These are phyloP conservation scores for Coemansia sp. DNA, from an alignment of 192 early-diverging fungal genomes.

Conservation along the genomic window DNA sequence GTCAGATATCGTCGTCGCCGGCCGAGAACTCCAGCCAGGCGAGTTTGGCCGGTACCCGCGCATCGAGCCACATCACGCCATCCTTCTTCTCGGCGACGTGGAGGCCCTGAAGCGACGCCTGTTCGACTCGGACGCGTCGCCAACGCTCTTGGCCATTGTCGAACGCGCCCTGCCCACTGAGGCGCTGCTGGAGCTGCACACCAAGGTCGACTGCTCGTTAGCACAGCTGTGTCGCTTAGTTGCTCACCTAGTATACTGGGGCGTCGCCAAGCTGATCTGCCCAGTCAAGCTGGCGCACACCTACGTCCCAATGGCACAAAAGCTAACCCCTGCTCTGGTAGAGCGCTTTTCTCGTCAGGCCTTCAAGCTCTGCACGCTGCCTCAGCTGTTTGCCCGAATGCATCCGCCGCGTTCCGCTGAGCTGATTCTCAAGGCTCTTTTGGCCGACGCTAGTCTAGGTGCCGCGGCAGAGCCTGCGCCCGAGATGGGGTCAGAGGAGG, in stretches of 20 bases:
- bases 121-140: constrained; percentile 79
- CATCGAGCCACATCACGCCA: constrained; percentile 85
- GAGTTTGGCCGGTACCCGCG: constrained; percentile 60
- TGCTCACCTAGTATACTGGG: constrained; percentile 93
- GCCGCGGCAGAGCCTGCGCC: constrained; percentile 6
- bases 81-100: constrained; percentile 79
- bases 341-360: constrained; percentile 12
- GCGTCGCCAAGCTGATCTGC: constrained; percentile 88
- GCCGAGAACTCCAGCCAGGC: constrained; percentile 64
- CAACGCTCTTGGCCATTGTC: constrained; percentile 75
- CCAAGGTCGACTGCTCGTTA: constrained; percentile 88
- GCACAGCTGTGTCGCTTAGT: constrained; percentile 89
- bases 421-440: constrained; percentile 38
- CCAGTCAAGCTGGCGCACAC: constrained; percentile 74
- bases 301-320: constrained; percentile 60
- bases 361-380: constrained; percentile 32
- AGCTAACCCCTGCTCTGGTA: constrained; percentile 11
- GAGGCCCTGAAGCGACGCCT: constrained; percentile 79
- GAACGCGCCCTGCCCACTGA: constrained; percentile 55
- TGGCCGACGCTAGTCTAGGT: constrained; percentile 1
- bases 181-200: constrained; percentile 75
- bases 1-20: constrained; percentile 36
- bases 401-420: constrained; percentile 42
- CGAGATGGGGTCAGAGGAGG: constrained; percentile 7
- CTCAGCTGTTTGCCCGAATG: constrained; percentile 42